Conservation (phyloP, 139 green algal genomes). For the Chlorella sp. region DNA sequence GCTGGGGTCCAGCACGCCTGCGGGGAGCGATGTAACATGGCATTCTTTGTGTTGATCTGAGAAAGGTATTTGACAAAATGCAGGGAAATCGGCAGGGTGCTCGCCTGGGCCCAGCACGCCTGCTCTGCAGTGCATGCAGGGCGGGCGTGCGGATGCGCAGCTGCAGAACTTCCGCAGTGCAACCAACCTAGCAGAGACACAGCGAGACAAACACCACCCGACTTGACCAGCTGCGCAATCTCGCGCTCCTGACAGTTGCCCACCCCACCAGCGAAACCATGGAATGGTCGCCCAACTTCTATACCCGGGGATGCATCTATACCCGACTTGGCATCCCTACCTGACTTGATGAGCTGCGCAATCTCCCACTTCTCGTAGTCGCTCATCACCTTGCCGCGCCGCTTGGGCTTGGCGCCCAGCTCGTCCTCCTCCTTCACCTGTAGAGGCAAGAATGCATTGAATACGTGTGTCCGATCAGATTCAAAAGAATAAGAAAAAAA, state of each 20-base stretch:
- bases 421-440: conserved; percentile 44
- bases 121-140: no score
- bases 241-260: no score
- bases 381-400: conserved; percentile 49
- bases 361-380: conserved; percentile 69
- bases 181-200: no score
- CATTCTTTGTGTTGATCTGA: no score
- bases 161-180: background rate
- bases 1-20: conserved; percentile 78
- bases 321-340: no score
- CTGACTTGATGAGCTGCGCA: conserved; percentile 31
- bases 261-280: background rate
- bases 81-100: no score
- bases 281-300: background rate
- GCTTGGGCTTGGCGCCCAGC: conserved; percentile 17
- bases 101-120: background rate
- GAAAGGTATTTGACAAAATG: no score
- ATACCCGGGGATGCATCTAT: no score
- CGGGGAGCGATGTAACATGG: no score
- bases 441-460: background rate
- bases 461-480: no score
- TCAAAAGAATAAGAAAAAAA: background rate
- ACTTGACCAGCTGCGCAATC: conserved; percentile 53
- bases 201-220: no score
- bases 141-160: background rate